Base-by-base conservation (phyloP, 129 eudicot genomes). In the Helianthus tuberosus region DNA sequence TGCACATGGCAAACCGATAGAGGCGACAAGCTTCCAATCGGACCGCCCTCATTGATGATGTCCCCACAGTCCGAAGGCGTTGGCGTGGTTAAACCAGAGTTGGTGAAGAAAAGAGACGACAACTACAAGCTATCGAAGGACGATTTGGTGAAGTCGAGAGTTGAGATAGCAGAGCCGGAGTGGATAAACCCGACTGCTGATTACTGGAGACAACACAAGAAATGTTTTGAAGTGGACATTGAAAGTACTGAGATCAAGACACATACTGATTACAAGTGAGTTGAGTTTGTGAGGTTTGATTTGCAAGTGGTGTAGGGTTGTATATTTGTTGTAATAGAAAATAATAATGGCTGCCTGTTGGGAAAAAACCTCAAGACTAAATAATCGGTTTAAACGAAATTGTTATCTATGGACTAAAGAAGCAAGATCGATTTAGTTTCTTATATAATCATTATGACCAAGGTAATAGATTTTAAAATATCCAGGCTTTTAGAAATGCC, bases 1-100 rank as follows among this genome's bases (percentile, higher is more conserved):
- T 86, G 96, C 84, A 86, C 96, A 3, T 89, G 96, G 96, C 92
- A 89, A 55, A 80, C 84, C 14, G 89, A 89, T 14, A 74, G 88
- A 82, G 96, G 96, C 2, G 96, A 91, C 58, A 59, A 52, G 82
- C 81, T 91, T 6, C 96, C 97, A 0, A 12, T 82, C 17, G 96
- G 97, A 16, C 75, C 90, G 2, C 96, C 97, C 0, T 80, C 96
- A 2, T 76, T 88, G 39, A 88, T 91, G 97, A 74, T 81, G 88
- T 88, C 97, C 5, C 92, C 97, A 0, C 97, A 88, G 68, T 67
- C 84, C 2, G 85, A 75, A 71, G 66, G 58, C 3, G 29, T 62
- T 1, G 96, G 89, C 0, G 75, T 69, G 77, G 84, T 88, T 71
- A 74, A 78, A 6, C 74, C 81, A 6, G 89, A 75, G 38, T 35